phyloP scores from a whole-genome alignment of 352 stramenopile species.

The Globisporangium alternatum region DNA sequence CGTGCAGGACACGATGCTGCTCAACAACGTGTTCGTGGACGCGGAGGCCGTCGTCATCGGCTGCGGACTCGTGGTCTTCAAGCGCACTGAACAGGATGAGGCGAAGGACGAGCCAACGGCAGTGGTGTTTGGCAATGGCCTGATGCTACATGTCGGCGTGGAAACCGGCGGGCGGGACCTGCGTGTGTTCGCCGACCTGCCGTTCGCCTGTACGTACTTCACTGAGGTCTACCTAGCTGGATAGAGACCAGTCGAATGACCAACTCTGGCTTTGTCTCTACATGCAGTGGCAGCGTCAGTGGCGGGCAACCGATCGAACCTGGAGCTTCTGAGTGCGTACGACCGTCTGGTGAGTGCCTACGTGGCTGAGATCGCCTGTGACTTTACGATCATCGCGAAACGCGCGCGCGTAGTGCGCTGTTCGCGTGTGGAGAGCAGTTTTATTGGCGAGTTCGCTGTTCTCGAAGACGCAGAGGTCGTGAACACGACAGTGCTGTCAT shows the following conservation, averaged over 20 bases:
- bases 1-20: constrained; percentile 63
- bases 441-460: constrained; percentile 57
- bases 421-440: constrained; percentile 51
- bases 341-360: constrained; percentile 54
- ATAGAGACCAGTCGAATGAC: not conserved
- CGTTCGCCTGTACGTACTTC: constrained; percentile 41
- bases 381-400: constrained; percentile 48
- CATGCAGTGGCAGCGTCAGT: constrained; percentile 38
- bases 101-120: not conserved
- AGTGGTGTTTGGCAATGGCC: constrained; percentile 48
- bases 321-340: constrained; percentile 39
- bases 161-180: constrained; percentile 78
- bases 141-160: constrained; percentile 70
- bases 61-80: constrained; percentile 58
- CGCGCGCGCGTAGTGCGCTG: constrained; percentile 63
- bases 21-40: constrained; percentile 49
- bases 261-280: not conserved
- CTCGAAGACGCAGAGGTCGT: constrained; percentile 61
- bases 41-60: constrained; percentile 47
- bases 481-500: constrained; percentile 70
- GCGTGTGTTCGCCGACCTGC: constrained; percentile 64
- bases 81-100: not conserved
- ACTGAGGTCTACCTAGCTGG: not conserved
- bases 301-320: constrained; percentile 37
- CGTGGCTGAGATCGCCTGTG: constrained; percentile 32